Base-by-base conservation (phyloP, 306 rosid genomes). In the Alnus rubra region DNA sequence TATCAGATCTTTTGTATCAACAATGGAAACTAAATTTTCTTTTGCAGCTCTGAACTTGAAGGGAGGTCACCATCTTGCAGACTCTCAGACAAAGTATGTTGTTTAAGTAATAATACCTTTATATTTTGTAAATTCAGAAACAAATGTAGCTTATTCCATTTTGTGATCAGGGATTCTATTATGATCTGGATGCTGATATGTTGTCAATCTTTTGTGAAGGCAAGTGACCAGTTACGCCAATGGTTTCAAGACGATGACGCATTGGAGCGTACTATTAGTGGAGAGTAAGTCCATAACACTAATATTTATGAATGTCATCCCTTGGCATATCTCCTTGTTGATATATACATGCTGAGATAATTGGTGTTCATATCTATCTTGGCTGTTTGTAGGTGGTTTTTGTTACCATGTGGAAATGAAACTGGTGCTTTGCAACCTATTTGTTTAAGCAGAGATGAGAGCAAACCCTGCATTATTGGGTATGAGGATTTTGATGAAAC, bases 191-290 rank as follows among this genome's bases (percentile, higher is more conserved):
- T 63, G 48, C 79, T 88, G 78, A 85, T 82, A 23, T 71, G 23
- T 5, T 42, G 71, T 73, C 42, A 55, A 81, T 85, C 75, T 39
- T 82, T 28, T 75, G 45, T 89, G 87, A 80, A 96, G 99, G 98
- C 97, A 78, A 90, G 81, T 52, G 92, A 89, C 76, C 87, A 89
- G 50, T 83, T 96, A 47, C 90, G 63, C 2, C 87, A 11, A 81
- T 96, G 99, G 98, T 91, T 96, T 60, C 87, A 85, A 84, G 98
- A 96, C 39, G 87, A 96, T 59, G 99, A 96, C 79, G 98, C 98
- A 49, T 86, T 96, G 30, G 94, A 96, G 88, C 94, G 99, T 74
- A 88, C 98, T 62, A 91, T 88, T 50, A 88, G 77, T 18, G 99
- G 98, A 90, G 98, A 93, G 99, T 96, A 88, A 56, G 98, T 78